Evolutionary conservation across 2,329 filamentous ascomycete species (phyloP).

Genomic region (Harringtonia aguacate): DNA sequence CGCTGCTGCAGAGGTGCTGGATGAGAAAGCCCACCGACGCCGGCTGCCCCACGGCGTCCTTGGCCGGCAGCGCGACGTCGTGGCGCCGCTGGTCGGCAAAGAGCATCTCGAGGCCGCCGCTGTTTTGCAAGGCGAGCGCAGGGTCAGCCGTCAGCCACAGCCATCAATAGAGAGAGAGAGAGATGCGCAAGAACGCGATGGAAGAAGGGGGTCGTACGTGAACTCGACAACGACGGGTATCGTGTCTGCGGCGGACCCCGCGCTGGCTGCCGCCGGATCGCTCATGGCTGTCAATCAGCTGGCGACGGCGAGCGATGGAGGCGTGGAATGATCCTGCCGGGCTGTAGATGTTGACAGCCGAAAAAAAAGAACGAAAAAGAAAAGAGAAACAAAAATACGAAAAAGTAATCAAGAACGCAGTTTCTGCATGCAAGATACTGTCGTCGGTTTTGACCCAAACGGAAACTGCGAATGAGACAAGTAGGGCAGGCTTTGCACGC

Average conservation of each 20-base stretch:
- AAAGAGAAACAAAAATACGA: background rate
- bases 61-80: slow-evolving; percentile 55
- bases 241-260: background rate
- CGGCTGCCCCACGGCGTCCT: slow-evolving; percentile 45
- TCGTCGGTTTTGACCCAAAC: background rate
- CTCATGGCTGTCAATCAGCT: background rate
- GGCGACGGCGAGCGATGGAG: background rate
- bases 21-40: slow-evolving; percentile 69
- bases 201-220: slow-evolving; percentile 5
- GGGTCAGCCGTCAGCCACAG: too few relatives aligned
- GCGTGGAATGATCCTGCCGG: background rate
- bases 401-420: background rate
- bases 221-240: slow-evolving; percentile 8
- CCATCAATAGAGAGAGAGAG: slow-evolving; percentile 2
- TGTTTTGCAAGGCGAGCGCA: slow-evolving; percentile 24
- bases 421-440: too few relatives aligned
- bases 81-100: slow-evolving; percentile 77
- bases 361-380: background rate
- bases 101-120: slow-evolving; percentile 88
- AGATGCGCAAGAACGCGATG: background rate
- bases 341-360: too few relatives aligned
- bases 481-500: slow-evolving; percentile 20
- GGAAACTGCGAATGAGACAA: background rate
- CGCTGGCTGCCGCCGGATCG: background rate
- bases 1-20: slow-evolving; percentile 62